phyloP scores from a whole-genome alignment of 2,329 filamentous ascomycete species.

The Stachybotrys elegans region DNA sequence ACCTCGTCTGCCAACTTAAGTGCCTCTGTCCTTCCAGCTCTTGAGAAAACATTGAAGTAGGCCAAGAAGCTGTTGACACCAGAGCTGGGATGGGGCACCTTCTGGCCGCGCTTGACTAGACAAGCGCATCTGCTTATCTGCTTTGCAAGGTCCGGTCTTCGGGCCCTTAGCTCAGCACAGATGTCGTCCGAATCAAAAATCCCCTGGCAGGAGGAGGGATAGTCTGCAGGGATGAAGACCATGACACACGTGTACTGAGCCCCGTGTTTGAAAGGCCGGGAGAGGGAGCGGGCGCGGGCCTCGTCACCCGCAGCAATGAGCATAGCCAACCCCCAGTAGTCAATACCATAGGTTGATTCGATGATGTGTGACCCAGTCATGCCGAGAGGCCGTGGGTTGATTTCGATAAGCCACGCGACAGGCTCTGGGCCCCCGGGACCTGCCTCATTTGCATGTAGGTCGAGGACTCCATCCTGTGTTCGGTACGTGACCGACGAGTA shows the following conservation, averaged over 20 bases:
- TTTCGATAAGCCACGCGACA: constrained; percentile 10
- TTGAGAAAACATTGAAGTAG: constrained; percentile 6
- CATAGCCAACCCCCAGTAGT: constrained; percentile 10
- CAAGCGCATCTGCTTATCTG: constrained; percentile 3
- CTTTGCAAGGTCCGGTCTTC: constrained; percentile 4
- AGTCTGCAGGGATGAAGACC: constrained; percentile 7
- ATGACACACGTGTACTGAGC: constrained; percentile 7
- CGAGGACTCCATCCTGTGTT: constrained; percentile 4
- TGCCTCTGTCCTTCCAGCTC: constrained; percentile 2
- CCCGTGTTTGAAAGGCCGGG: constrained; percentile 11
- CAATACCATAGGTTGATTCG: constrained; percentile 12
- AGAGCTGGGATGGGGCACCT: constrained; percentile 4
- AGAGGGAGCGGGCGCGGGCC: constrained; percentile 6
- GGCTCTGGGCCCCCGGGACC: neutral
- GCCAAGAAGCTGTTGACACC: constrained; percentile 5
- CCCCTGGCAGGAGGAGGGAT: constrained; percentile 7
- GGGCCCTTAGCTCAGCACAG: constrained; percentile 4
- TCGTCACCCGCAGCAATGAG: constrained; percentile 6
- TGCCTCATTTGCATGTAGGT: neutral
- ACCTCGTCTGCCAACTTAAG: constrained; percentile 4
- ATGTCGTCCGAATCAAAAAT: constrained; percentile 11
- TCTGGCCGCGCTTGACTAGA: constrained; percentile 4
- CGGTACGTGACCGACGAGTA: constrained; percentile 7
- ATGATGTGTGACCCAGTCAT: constrained; percentile 9
- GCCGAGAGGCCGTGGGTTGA: constrained; percentile 14